Percentiles rank a stretch among this genome's conserved stretches.
phyloP scores from a whole-genome alignment of 768 basidiomycete species.

The Leccinum aurantiacum region DNA sequence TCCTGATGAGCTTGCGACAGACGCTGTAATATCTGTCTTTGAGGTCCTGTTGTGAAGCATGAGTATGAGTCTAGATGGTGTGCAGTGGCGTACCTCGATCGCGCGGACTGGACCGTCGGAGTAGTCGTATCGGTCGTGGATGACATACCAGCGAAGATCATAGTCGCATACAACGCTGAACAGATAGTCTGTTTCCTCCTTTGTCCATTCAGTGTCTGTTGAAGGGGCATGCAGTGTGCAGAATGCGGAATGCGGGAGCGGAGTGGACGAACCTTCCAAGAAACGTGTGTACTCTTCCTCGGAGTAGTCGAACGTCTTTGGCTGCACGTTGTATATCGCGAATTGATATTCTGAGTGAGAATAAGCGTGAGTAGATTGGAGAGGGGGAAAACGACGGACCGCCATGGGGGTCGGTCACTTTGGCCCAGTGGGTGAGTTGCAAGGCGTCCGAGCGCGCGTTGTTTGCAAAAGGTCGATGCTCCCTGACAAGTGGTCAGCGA shows the following conservation, averaged over 20 bases:
- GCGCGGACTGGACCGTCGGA: conserved; percentile 50
- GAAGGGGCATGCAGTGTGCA: not conserved
- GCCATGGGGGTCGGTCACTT: conserved; percentile 52
- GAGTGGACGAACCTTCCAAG: conserved; percentile 57
- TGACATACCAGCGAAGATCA: conserved; percentile 86
- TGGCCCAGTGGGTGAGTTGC: conserved; percentile 83
- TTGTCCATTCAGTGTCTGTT: conserved; percentile 81
- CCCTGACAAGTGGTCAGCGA: conserved; percentile 50
- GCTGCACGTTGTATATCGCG: conserved; percentile 75
- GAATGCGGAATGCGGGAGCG: not conserved
- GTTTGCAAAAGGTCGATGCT: conserved; percentile 73
- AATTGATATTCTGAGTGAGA: conserved; percentile 67
- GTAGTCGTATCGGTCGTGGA: conserved; percentile 87
- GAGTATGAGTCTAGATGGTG: not conserved
- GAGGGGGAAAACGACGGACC: conserved; percentile 42
- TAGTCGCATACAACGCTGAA: conserved; percentile 79
- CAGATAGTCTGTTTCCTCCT: conserved; percentile 92
- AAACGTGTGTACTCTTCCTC: conserved; percentile 85
- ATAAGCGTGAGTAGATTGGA: not conserved
- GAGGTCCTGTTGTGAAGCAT: conserved; percentile 53
- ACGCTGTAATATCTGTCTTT: conserved; percentile 94
- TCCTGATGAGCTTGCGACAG: conserved; percentile 83
- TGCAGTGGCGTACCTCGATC: conserved; percentile 58
- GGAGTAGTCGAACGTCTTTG: conserved; percentile 67
- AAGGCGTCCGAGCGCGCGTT: conserved; percentile 64